Percentiles rank a stretch among this genome's conserved stretches.
Conservation (phyloP, 805 yeast species). For the Jamesozyma lodderae region DNA sequence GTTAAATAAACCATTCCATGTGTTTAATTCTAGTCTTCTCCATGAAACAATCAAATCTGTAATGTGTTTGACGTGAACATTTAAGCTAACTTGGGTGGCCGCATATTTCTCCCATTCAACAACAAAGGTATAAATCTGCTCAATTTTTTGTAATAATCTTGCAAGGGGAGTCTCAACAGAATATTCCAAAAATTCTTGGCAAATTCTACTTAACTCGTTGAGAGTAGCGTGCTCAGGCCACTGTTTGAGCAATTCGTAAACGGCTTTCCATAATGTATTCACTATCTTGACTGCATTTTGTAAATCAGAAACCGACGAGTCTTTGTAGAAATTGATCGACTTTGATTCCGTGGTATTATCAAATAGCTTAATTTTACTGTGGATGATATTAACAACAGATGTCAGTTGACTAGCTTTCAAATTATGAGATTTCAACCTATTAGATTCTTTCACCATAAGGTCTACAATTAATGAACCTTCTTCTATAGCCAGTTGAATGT, state of each 20-base stretch:
- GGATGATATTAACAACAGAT: conserved; percentile 30
- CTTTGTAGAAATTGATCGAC: conserved; percentile 54
- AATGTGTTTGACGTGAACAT: conserved; percentile 43
- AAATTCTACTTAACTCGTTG: conserved; percentile 52
- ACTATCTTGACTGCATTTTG: conserved; percentile 46
- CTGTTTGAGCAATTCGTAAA: conserved; percentile 41
- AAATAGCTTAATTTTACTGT: conserved; percentile 28
- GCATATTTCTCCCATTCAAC: conserved; percentile 95
- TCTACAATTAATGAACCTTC: conserved; percentile 35
- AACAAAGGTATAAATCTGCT: conserved; percentile 73
- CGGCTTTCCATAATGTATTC: conserved; percentile 37
- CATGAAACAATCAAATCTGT: conserved; percentile 73
- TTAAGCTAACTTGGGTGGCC: conserved; percentile 61
- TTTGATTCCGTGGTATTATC: conserved; percentile 12
- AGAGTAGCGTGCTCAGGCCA: conserved; percentile 97
- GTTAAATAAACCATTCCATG: conserved; percentile 72
- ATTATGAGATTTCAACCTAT: conserved; percentile 15
- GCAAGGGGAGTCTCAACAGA: conserved; percentile 69
- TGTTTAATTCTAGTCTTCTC: conserved; percentile 78
- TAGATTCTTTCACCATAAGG: conserved; percentile 19
- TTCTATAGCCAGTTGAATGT: conserved; percentile 28
- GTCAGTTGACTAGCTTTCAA: conserved; percentile 29
- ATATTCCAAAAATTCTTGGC: conserved; percentile 54
- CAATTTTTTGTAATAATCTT: conserved; percentile 68
- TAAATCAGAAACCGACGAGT: conserved; percentile 51